Conservation (phyloP, 108 stramenopile genomes). For the Bacterosira constricta region DNA sequence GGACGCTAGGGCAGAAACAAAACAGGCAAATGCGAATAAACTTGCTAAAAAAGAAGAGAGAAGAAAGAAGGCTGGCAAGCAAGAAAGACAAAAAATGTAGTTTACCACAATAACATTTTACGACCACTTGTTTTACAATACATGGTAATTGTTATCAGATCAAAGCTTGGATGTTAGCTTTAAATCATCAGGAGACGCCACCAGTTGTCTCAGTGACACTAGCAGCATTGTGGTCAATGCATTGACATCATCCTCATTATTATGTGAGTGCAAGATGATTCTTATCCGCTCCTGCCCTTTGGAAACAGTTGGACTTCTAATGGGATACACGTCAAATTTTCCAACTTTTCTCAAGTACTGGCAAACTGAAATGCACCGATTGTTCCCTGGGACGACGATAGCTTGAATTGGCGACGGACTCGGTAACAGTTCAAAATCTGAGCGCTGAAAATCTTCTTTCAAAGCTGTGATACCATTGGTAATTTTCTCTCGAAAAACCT, state of each 20-base stretch:
- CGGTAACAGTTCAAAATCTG: slow-evolving; percentile 41
- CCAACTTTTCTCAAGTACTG: slow-evolving; percentile 41
- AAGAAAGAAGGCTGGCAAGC: slow-evolving; percentile 68
- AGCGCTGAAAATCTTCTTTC: background rate
- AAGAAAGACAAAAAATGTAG: slow-evolving; percentile 57
- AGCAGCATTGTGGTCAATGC: slow-evolving; percentile 48
- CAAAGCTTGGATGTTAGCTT: slow-evolving; percentile 3
- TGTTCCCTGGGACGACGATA: slow-evolving; percentile 89
- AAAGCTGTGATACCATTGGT: slow-evolving; percentile 27
- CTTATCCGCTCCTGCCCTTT: slow-evolving; percentile 92
- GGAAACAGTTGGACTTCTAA: slow-evolving; percentile 93
- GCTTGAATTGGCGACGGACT: slow-evolving; percentile 95
- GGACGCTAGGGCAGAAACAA: slow-evolving; percentile 39
- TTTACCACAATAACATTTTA: no score
- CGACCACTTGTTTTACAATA: no score
- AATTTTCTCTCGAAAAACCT: slow-evolving; percentile 45
- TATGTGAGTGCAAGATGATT: slow-evolving; percentile 91
- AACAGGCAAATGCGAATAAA: slow-evolving; percentile 39
- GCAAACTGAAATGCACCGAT: slow-evolving; percentile 67
- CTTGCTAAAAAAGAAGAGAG: slow-evolving; percentile 76
- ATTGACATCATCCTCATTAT: slow-evolving; percentile 70
- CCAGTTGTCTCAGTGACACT: slow-evolving; percentile 11
- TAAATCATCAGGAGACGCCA: background rate
- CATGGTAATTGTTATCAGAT: background rate
- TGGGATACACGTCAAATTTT: slow-evolving; percentile 87